A percentile compares a stretch with the other conserved stretches of the same genome.
These are phyloP conservation scores for Spatholobus suberectus DNA, from an alignment of 306 rosid genomes.

Conservation along the genomic window DNA sequence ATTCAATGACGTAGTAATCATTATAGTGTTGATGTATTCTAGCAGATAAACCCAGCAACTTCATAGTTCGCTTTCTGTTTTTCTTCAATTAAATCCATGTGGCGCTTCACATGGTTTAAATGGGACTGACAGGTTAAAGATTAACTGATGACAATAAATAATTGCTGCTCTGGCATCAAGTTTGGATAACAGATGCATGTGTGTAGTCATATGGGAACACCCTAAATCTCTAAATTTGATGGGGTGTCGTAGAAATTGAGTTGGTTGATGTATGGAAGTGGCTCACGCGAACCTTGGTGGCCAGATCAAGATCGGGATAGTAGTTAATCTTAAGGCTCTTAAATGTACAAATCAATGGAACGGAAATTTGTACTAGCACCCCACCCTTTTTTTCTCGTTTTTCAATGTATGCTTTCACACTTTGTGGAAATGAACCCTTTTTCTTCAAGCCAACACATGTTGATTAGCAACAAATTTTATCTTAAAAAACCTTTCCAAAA, in stretches of 20 bases:
- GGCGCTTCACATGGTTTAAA: conserved; percentile 7
- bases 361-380: not conserved
- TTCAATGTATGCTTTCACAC: too few species aligned
- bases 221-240: not conserved
- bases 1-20: not conserved
- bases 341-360: not conserved
- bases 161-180: not conserved
- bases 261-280: conserved; percentile 1
- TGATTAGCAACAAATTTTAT: not conserved
- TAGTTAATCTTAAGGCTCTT: not conserved
- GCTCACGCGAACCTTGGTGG: not conserved
- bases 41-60: not conserved
- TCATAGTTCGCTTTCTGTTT: not conserved
- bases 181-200: not conserved
- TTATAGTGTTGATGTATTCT: not conserved
- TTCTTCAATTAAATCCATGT: conserved; percentile 7
- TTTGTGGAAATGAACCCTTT: not conserved
- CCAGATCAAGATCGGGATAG: not conserved
- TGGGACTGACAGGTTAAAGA: not conserved
- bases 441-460: not conserved
- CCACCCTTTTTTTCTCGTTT: not conserved
- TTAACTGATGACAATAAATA: not conserved
- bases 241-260: not conserved
- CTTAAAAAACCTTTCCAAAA: not conserved
- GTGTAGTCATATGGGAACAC: not conserved